A percentile compares a stretch with the other conserved stretches of the same genome.
Evolutionary conservation across 208 protist species (phyloP).

Genomic region (Jaenimonas drosophilae): DNA sequence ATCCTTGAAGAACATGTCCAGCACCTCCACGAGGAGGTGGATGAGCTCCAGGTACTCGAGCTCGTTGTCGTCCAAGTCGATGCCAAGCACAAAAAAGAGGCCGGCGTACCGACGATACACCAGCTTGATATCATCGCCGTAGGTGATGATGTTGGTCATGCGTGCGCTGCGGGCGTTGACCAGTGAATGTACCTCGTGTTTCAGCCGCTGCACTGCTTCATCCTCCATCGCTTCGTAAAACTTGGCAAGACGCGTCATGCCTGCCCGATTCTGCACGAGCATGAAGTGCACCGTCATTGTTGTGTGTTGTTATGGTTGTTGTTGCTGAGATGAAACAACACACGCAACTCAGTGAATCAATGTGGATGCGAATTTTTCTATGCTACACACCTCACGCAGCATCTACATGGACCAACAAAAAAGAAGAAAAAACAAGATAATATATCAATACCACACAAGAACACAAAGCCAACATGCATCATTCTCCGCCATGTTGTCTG

Average conservation of each 20-base stretch:
- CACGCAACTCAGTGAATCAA: not conserved
- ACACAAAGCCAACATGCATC: not conserved
- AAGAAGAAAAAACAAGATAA: slow-evolving; percentile 8
- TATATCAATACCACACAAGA: slow-evolving; percentile 2
- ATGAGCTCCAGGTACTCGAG: slow-evolving; percentile 97
- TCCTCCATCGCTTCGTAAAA: slow-evolving; percentile 96
- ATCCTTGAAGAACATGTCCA: slow-evolving; percentile 99
- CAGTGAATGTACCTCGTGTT: slow-evolving; percentile 93
- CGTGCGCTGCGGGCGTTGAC: slow-evolving; percentile 92
- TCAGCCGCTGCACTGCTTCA: slow-evolving; percentile 90
- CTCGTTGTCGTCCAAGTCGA: slow-evolving; percentile 98
- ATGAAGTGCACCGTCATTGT: slow-evolving; percentile 96
- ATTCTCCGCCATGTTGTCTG: no score
- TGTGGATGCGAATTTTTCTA: slow-evolving; percentile 1
- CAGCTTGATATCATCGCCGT: slow-evolving; percentile 89
- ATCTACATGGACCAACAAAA: not conserved
- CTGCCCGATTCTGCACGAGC: slow-evolving; percentile 97
- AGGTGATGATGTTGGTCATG: slow-evolving; percentile 97
- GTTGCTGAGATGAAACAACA: not conserved
- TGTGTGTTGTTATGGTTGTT: not conserved
- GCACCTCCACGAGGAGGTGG: slow-evolving; percentile 96
- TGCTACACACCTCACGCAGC: no score
- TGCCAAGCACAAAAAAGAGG: slow-evolving; percentile 99
- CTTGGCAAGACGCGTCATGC: slow-evolving; percentile 98
- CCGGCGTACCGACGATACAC: slow-evolving; percentile 98